Evolutionary conservation across 441 rosid species (phyloP).

Genomic region (Jatropha multifida): DNA sequence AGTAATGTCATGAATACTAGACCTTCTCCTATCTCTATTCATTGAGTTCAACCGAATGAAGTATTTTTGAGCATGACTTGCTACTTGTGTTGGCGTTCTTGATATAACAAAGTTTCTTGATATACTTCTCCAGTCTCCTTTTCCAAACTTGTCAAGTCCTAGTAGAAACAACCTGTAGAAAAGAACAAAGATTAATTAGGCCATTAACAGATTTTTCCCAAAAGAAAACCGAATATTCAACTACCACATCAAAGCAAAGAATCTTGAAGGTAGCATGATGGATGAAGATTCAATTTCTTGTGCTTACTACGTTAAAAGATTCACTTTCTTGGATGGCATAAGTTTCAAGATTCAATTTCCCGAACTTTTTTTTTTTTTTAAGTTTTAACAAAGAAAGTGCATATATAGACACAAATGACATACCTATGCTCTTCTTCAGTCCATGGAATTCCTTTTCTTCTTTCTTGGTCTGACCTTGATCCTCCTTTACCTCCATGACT

Average conservation of each 20-base stretch:
- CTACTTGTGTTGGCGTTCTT: constrained; percentile 97
- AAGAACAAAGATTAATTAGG: neutral
- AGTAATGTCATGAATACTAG: constrained; percentile 96
- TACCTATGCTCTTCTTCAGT: constrained; percentile 98
- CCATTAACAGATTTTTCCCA: no score
- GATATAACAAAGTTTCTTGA: constrained; percentile 91
- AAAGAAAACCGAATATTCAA: neutral
- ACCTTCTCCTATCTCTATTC: constrained; percentile 91
- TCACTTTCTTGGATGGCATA: no score
- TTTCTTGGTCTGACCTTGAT: constrained; percentile 79
- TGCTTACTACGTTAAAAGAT: neutral
- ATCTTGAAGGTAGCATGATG: neutral
- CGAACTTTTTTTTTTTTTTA: neutral
- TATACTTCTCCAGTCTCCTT: constrained; percentile 98
- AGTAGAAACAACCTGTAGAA: constrained; percentile 75
- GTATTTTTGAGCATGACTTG: constrained; percentile 95
- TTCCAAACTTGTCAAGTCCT: constrained; percentile 93
- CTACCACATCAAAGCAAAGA: neutral
- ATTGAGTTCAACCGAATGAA: constrained; percentile 85
- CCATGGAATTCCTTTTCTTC: constrained; percentile 95
- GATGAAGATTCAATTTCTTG: neutral
- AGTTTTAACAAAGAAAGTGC: neutral
- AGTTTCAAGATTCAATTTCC: no score
- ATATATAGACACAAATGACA: neutral
- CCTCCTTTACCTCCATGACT: constrained; percentile 69